Base-by-base conservation (phyloP, 768 basidiomycete species). In the Amanita molliuscula region DNA sequence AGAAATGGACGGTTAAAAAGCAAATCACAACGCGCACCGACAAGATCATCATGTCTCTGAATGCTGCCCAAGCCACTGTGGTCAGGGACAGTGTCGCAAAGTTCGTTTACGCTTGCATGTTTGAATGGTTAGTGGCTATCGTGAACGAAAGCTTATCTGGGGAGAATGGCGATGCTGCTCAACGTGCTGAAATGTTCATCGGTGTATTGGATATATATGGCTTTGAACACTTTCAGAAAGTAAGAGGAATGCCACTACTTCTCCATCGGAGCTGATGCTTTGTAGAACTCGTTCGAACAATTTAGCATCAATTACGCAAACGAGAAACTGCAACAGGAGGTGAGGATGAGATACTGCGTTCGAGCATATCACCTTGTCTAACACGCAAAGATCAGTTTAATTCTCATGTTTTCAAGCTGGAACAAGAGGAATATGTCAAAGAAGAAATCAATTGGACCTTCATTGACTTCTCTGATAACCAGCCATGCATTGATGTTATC, bases 261-360 rank as follows among this genome's bases (percentile, higher is more conserved):
- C 11, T 42, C 13, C 31, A 33, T 52, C 15, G 21, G 26, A 42
- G 53, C 41, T 53, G 34, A 50, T 43, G 23, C 1, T 15, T 46
- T 51, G 69, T 55, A 88, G 84, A 88, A 89, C 58, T 88, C 84
- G 2, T 88, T 95, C 58, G 92, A 99, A 67, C 96, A 99, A 70
- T 99, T 99, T 69, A 97, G 94, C 66, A 99, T 99, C 72, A 99
- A 99, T 63, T 99, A 98, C 63, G 96, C 96, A 20, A 99, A 99
- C 61, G 96, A 94, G 65, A 93, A 94, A 67, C 67, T 98, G 41
- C 96, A 99, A 59, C 96, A 98, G 66, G 94, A 97, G 82, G 92
- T 89, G 56, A 43, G 73, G 18, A 21, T 25, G 31, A 37, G 53
- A n/a, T 2, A 23, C 31, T 16, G 33, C 23, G n/a, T 20, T 34